These are phyloP conservation scores for Echium plantagineum DNA, from an alignment of 257 asterid genomes.

Conservation along the genomic window DNA sequence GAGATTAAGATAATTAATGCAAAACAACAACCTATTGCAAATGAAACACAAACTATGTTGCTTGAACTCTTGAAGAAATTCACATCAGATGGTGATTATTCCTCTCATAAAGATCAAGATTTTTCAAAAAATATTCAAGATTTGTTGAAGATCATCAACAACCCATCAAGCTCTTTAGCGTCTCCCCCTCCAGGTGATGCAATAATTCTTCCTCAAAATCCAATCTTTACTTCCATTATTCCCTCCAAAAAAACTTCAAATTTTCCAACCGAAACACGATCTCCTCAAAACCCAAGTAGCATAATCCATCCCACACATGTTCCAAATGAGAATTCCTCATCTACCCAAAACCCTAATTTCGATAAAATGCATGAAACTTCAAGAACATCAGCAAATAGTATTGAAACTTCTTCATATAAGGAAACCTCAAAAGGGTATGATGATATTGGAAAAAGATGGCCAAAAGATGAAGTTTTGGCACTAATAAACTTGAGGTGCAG, in stretches of 20 bases:
- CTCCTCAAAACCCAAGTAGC: conserved; percentile 18
- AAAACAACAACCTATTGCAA: conserved; percentile 35
- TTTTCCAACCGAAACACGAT: conserved; percentile 10
- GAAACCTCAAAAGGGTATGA: conserved; percentile 2
- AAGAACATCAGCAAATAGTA: conserved; percentile 1
- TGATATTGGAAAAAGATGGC: conserved; percentile 55
- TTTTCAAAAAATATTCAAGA: conserved; percentile 12
- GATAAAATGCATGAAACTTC: neutral
- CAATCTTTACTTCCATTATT: conserved; percentile 15
- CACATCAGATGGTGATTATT: conserved; percentile 4
- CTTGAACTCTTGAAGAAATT: conserved; percentile 41
- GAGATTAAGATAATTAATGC: conserved; percentile 31
- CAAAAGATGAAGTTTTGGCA: conserved; percentile 66
- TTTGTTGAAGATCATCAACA: conserved; percentile 11
- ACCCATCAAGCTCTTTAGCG: neutral
- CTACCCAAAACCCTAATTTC: conserved; percentile 16
- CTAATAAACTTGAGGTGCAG: conserved; percentile 56
- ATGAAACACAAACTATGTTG: conserved; percentile 37
- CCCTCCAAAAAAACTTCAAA: neutral
- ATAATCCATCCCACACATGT: neutral
- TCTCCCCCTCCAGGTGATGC: conserved; percentile 3
- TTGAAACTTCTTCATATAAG: conserved; percentile 1
- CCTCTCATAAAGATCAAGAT: conserved; percentile 13
- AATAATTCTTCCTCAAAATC: conserved; percentile 1
- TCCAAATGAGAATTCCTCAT: conserved; percentile 3